phyloP scores from a whole-genome alignment of 2,329 filamentous ascomycete genomes.

The Diaporthe batatas region DNA sequence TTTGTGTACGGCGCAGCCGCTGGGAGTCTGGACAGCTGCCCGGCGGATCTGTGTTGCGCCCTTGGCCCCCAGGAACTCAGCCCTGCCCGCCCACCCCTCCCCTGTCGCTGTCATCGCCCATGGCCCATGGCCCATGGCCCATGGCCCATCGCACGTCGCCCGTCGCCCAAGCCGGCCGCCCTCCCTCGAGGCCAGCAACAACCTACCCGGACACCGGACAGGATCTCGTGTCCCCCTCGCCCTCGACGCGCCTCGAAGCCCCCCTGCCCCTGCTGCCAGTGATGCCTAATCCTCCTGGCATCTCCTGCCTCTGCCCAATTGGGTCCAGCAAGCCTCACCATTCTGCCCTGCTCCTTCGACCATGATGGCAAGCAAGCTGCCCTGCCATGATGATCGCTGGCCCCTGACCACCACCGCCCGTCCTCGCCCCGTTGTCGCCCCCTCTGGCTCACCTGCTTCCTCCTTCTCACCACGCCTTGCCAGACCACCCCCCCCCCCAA shows the following conservation, averaged over 20 bases:
- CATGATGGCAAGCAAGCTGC: conserved; percentile 10
- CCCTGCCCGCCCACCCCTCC: not conserved
- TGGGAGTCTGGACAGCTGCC: conserved; percentile 6
- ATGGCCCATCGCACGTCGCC: not conserved
- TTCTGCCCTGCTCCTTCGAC: conserved; percentile 12
- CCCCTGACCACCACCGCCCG: conserved; percentile 23
- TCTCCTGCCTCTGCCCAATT: conserved; percentile 31
- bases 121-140: not conserved
- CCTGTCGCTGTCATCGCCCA: not conserved
- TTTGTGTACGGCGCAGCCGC: no score
- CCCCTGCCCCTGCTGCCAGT: conserved; percentile 10
- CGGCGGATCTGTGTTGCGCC: conserved; percentile 3
- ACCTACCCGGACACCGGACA: no score
- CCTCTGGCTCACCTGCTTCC: conserved; percentile 26
- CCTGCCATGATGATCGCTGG: conserved; percentile 2
- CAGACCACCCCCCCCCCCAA: not conserved
- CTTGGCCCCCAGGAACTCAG: conserved; percentile 8
- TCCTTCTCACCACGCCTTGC: conserved; percentile 15
- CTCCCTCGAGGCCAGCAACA: conserved; percentile 4
- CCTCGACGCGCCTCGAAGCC: conserved; percentile 2
- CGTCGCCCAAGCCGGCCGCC: not conserved
- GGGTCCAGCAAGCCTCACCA: conserved; percentile 23
- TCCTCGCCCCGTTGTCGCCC: conserved; percentile 4
- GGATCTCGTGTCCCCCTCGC: not conserved
- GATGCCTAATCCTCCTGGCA: conserved; percentile 31